These are phyloP conservation scores for Aspergillus ruber DNA, from an alignment of 2,329 filamentous ascomycete genomes.

Conservation along the genomic window DNA sequence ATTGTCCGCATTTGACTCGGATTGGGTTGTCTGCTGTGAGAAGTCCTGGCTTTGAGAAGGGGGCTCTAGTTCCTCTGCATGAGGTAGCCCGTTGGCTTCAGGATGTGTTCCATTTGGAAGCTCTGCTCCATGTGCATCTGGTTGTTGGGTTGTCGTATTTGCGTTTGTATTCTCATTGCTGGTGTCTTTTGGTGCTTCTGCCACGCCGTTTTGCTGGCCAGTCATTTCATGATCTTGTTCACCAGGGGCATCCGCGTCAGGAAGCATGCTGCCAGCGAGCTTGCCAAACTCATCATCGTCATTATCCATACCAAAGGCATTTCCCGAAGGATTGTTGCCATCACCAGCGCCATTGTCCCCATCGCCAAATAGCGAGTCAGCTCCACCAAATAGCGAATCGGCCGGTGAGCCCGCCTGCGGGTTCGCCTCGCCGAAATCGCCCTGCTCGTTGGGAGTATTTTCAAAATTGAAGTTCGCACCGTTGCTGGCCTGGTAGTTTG, in stretches of 20 bases:
- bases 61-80: conserved; percentile 36
- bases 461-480: conserved; percentile 48
- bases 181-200: conserved; percentile 5
- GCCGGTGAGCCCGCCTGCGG: conserved; percentile 60
- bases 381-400: conserved; percentile 77
- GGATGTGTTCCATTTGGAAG: conserved; percentile 23
- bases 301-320: conserved; percentile 62
- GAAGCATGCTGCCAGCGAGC: conserved; percentile 58
- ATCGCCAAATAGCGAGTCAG: conserved; percentile 86
- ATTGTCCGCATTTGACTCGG: conserved; percentile 51
- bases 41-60: conserved; percentile 17
- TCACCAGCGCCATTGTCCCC: conserved; percentile 51
- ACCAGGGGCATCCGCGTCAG: conserved; percentile 40
- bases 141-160: conserved; percentile 7
- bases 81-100: conserved; percentile 36
- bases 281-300: conserved; percentile 78
- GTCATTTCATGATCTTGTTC: conserved; percentile 26
- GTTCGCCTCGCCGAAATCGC: conserved; percentile 38
- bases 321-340: conserved; percentile 46
- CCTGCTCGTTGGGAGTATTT: conserved; percentile 32
- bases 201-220: conserved; percentile 13
- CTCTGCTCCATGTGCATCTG: conserved; percentile 12
- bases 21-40: conserved; percentile 17
- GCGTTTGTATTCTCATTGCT: conserved; percentile 6
- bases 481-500: conserved; percentile 62